A percentile compares a stretch with the other conserved stretches of the same genome.
These are phyloP conservation scores for Huntiella abstrusa DNA, from an alignment of 2,329 filamentous ascomycete species.

Conservation along the genomic window DNA sequence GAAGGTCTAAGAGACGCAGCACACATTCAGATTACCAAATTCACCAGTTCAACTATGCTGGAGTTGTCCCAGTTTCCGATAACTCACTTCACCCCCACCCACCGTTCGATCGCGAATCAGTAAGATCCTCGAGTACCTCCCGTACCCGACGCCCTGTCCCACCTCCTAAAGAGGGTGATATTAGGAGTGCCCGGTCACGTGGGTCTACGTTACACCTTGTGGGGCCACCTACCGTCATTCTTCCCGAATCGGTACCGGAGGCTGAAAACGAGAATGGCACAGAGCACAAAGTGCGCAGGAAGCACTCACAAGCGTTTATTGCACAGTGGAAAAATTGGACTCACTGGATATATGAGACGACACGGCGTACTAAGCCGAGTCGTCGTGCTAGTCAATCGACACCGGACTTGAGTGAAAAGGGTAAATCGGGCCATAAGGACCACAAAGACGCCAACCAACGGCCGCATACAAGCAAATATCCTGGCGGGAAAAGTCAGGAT, in stretches of 20 bases:
- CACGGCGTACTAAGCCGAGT: constrained; percentile 30
- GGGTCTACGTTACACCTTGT: constrained; percentile 79
- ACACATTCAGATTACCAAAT: constrained; percentile 50
- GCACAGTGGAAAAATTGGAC: constrained; percentile 46
- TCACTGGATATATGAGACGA: constrained; percentile 43
- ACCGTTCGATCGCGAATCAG: constrained; percentile 60
- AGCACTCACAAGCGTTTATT: constrained; percentile 38
- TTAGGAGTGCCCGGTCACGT: constrained; percentile 50
- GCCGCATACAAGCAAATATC: constrained; percentile 38
- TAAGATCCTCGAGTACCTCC: constrained; percentile 60
- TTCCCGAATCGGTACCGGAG: constrained; percentile 15
- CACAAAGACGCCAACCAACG: constrained; percentile 34
- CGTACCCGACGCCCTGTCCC: constrained; percentile 55
- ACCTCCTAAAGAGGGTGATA: constrained; percentile 65
- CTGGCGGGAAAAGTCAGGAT: constrained; percentile 10
- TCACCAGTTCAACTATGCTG: constrained; percentile 29
- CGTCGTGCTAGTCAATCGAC: constrained; percentile 38
- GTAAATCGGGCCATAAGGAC: constrained; percentile 17
- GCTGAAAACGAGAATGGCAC: constrained; percentile 13
- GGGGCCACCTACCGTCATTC: constrained; percentile 37
- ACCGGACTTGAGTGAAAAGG: constrained; percentile 35
- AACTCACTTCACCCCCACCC: constrained; percentile 25
- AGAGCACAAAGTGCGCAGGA: constrained; percentile 32
- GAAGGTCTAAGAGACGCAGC: constrained; percentile 59
- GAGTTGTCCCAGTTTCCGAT: constrained; percentile 13